A percentile compares a stretch with the other conserved stretches of the same genome.
These are phyloP conservation scores for Mortierella sp. DNA, from an alignment of 371 early-diverging fungal species.

Conservation along the genomic window DNA sequence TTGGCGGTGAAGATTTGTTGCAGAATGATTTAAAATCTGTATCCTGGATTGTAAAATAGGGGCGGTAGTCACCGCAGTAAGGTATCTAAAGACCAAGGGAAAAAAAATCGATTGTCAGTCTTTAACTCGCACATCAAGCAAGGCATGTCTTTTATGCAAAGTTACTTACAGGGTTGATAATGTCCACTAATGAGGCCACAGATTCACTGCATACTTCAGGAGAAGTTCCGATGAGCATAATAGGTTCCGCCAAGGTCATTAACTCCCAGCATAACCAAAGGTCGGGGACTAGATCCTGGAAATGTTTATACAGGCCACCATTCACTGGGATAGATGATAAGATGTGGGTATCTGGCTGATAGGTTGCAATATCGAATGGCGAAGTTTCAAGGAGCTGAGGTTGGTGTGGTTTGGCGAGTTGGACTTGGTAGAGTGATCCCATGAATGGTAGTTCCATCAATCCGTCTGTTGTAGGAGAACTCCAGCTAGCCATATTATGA, in stretches of 20 bases:
- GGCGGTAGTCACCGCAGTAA: conserved; percentile 96
- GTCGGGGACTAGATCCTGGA: conserved; percentile 81
- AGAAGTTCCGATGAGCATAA: conserved; percentile 90
- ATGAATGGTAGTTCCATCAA: conserved; percentile 82
- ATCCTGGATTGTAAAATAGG: conserved; percentile 97
- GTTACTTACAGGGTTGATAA: conserved; percentile 89
- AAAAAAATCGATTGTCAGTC: background rate
- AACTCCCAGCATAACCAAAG: conserved; percentile 96
- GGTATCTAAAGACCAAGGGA: conserved; percentile 74
- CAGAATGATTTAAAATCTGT: conserved; percentile 87
- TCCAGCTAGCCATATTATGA: conserved; percentile 86
- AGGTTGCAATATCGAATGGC: conserved; percentile 74
- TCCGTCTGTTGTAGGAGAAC: conserved; percentile 62
- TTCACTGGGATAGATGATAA: conserved; percentile 76
- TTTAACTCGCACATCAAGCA: background rate
- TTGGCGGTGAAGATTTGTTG: conserved; percentile 78
- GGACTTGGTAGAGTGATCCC: conserved; percentile 75
- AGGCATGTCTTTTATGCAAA: background rate
- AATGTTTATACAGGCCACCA: conserved; percentile 81
- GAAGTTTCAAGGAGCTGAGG: conserved; percentile 88
- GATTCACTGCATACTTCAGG: conserved; percentile 91
- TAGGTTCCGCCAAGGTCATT: conserved; percentile 92
- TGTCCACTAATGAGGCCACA: conserved; percentile 87
- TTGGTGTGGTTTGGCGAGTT: conserved; percentile 80
- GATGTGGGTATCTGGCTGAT: conserved; percentile 80